A percentile compares a stretch with the other conserved stretches of the same genome.
Conservation (phyloP, 345 rosid species). For the Heritiera littoralis region DNA sequence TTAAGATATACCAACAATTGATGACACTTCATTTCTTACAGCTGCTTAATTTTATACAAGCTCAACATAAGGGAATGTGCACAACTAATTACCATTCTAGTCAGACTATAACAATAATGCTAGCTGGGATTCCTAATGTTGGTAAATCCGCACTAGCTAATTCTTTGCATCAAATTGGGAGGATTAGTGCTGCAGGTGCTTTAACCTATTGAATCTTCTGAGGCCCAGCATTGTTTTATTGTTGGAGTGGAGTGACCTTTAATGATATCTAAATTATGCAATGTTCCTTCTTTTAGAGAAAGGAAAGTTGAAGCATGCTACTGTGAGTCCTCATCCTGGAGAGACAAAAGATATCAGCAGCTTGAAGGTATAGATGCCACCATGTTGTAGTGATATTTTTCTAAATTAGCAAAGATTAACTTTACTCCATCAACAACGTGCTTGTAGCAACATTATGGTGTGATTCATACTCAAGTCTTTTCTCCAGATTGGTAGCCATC, state of each 20-base stretch:
- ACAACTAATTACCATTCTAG: conserved; percentile 40
- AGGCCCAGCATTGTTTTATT: background rate
- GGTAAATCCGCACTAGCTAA: conserved; percentile 87
- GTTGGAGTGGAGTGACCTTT: background rate
- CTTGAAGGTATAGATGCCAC: conserved; percentile 56
- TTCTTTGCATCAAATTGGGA: conserved; percentile 82
- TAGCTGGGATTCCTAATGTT: conserved; percentile 81
- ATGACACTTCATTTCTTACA: conserved; percentile 25
- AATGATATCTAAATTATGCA: background rate
- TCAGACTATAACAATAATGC: conserved; percentile 59
- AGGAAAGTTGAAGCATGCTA: conserved; percentile 76
- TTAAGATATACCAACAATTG: background rate
- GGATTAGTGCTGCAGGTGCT: conserved; percentile 76
- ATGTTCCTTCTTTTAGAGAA: conserved; percentile 48
- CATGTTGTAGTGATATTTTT: background rate
- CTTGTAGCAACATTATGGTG: background rate
- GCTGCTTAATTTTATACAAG: conserved; percentile 81
- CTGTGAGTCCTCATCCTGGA: conserved; percentile 76
- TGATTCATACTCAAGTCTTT: background rate
- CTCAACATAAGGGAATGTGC: conserved; percentile 57
- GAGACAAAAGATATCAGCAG: conserved; percentile 84
- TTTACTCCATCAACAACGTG: no score
- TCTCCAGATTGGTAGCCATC: conserved; percentile 78
- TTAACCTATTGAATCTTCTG: conserved; percentile 9
- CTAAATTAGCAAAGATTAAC: background rate